phyloP scores from a whole-genome alignment of 2,329 filamentous ascomycete species.

The Furcasterigmium furcatum region DNA sequence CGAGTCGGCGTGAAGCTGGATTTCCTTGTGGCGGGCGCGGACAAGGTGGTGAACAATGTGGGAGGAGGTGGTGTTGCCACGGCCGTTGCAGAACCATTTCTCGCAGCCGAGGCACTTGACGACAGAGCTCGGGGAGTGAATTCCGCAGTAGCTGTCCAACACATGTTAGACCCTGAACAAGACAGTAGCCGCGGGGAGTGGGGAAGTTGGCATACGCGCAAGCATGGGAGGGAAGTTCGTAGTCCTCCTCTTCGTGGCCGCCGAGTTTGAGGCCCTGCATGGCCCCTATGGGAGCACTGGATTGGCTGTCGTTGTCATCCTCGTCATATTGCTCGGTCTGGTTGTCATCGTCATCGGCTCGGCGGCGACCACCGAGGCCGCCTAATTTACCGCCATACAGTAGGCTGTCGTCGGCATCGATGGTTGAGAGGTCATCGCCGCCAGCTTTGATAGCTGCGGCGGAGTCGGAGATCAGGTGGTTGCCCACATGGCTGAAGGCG shows the following conservation, averaged over 20 bases:
- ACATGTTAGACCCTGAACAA: background rate
- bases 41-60: slow-evolving; percentile 99
- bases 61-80: slow-evolving; percentile 92
- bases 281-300: slow-evolving; percentile 77
- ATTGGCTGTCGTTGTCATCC: slow-evolving; percentile 73
- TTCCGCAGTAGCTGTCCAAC: slow-evolving; percentile 78
- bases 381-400: slow-evolving; percentile 65
- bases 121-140: slow-evolving; percentile 91
- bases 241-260: slow-evolving; percentile 68
- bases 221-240: slow-evolving; percentile 88
- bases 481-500: slow-evolving; percentile 84
- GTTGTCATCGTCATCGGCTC: slow-evolving; percentile 86
- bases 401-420: slow-evolving; percentile 77
- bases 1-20: slow-evolving; percentile 91
- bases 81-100: slow-evolving; percentile 99
- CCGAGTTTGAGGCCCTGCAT: slow-evolving; percentile 60
- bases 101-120: slow-evolving; percentile 94
- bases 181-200: background rate
- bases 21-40: slow-evolving; percentile 95
- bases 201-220: slow-evolving; percentile 71
- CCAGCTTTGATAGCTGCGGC: slow-evolving; percentile 84
- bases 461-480: slow-evolving; percentile 81
- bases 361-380: slow-evolving; percentile 59
- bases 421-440: slow-evolving; percentile 68
- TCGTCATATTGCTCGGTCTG: slow-evolving; percentile 80